phyloP scores from a whole-genome alignment of 1,139 yeast species.

The Candida tunisiensis region DNA sequence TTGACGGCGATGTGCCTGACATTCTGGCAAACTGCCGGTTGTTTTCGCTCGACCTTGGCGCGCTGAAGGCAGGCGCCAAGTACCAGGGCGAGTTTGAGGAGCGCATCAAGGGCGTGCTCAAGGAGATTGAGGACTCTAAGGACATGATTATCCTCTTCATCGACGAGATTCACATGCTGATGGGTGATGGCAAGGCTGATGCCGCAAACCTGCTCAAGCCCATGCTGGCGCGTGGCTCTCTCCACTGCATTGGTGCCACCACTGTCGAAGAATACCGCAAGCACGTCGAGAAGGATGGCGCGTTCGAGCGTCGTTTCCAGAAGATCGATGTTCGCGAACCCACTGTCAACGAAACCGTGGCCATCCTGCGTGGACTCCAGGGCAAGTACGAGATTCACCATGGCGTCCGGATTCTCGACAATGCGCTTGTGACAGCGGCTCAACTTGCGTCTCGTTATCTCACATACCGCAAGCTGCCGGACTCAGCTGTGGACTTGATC shows the following conservation, averaged over 20 bases:
- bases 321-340: slow-evolving; percentile 83
- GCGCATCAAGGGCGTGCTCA: slow-evolving; percentile 65
- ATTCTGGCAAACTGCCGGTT: slow-evolving; percentile 74
- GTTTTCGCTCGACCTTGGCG: slow-evolving; percentile 73
- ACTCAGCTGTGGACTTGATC: slow-evolving; percentile 88
- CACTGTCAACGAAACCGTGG: slow-evolving; percentile 79
- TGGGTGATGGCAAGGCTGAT: slow-evolving; percentile 92
- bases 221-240: slow-evolving; percentile 80
- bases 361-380: slow-evolving; percentile 82
- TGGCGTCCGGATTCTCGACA: slow-evolving; percentile 91
- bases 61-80: slow-evolving; percentile 86
- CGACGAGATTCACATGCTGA: slow-evolving; percentile 80
- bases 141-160: slow-evolving; percentile 73
- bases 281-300: slow-evolving; percentile 85
- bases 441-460: slow-evolving; percentile 80
- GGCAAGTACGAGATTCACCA: slow-evolving; percentile 95
- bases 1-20: slow-evolving; percentile 88
- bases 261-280: slow-evolving; percentile 76
- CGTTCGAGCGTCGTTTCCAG: slow-evolving; percentile 82
- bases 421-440: slow-evolving; percentile 90
- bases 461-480: slow-evolving; percentile 84
- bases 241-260: slow-evolving; percentile 95
- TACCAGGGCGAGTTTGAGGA: slow-evolving; percentile 94
- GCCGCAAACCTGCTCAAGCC: slow-evolving; percentile 91
- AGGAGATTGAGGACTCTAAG: slow-evolving; percentile 71